Percentiles rank a stretch among this genome's conserved stretches.
phyloP scores from a whole-genome alignment of 1,284 basidiomycete species.

The Apiotrichum domesticum region DNA sequence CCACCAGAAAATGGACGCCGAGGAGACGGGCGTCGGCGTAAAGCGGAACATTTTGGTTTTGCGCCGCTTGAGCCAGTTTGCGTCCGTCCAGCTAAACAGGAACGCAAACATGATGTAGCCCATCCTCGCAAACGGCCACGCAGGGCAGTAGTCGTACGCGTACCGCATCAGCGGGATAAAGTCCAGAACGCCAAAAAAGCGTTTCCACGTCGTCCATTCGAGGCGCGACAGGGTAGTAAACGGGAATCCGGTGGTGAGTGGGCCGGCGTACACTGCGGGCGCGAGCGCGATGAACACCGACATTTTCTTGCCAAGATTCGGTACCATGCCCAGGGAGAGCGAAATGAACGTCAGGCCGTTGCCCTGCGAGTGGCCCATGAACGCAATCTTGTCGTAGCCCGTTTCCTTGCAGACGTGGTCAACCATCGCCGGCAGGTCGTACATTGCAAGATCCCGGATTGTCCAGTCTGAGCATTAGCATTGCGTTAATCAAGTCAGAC shows the following conservation, averaged over 20 bases:
- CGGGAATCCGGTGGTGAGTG: conserved; percentile 56
- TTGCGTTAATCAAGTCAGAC: background rate
- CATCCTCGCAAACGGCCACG: conserved; percentile 46
- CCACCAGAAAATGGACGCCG: conserved; percentile 56
- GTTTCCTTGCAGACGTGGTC: conserved; percentile 55
- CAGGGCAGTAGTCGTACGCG: conserved; percentile 56
- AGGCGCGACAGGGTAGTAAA: conserved; percentile 52
- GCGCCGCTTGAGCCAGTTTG: conserved; percentile 54
- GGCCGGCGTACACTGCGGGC: conserved; percentile 58
- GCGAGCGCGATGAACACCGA: conserved; percentile 58
- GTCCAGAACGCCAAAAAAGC: conserved; percentile 57
- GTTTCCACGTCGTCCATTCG: conserved; percentile 55
- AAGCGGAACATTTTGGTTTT: conserved; percentile 62
- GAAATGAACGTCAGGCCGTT: conserved; percentile 55
- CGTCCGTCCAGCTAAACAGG: conserved; percentile 56
- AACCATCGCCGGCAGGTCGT: conserved; percentile 58
- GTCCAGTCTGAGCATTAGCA: conserved; percentile 52
- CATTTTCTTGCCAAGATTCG: conserved; percentile 54
- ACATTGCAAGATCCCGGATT: conserved; percentile 57
- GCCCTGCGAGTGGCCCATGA: conserved; percentile 60
- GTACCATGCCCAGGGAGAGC: conserved; percentile 55
- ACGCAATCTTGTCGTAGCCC: conserved; percentile 57
- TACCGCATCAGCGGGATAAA: conserved; percentile 59
- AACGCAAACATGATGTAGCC: conserved; percentile 58
- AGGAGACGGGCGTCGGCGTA: conserved; percentile 57